Percentiles rank a stretch among this genome's conserved stretches.
Evolutionary conservation across 805 yeast genomes (phyloP).

Genomic region (Wickerhamiella domercqiae): DNA sequence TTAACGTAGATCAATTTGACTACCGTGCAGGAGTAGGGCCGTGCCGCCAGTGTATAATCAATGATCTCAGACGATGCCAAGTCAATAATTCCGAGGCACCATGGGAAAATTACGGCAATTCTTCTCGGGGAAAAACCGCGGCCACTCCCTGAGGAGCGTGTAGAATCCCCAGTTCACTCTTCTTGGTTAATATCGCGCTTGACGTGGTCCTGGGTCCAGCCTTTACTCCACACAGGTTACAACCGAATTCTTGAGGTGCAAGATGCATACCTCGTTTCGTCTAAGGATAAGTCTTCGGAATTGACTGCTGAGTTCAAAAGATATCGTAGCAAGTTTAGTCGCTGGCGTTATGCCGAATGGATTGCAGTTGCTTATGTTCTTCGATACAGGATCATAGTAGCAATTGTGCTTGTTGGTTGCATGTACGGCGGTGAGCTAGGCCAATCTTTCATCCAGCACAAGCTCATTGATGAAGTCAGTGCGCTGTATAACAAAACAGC

Average conservation of each 20-base stretch:
- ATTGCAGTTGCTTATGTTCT: slow-evolving; percentile 15
- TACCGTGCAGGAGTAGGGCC: no score
- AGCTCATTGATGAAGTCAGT: slow-evolving; percentile 8
- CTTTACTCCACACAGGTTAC: slow-evolving; percentile 28
- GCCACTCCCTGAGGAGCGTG: slow-evolving; percentile 16
- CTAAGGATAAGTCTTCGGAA: slow-evolving; percentile 8
- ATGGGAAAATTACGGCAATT: no score
- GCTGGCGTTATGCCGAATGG: slow-evolving; percentile 12
- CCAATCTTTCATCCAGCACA: slow-evolving; percentile 15
- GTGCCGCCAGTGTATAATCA: no score
- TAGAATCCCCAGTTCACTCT: slow-evolving; percentile 10
- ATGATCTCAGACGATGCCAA: no score
- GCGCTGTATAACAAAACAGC: slow-evolving; percentile 11
- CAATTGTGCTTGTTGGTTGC: slow-evolving; percentile 3
- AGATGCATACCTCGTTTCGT: slow-evolving; percentile 14
- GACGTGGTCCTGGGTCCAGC: slow-evolving; percentile 41
- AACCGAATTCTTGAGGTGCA: slow-evolving; percentile 16
- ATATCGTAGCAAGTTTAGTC: slow-evolving; percentile 9
- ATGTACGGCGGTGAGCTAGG: slow-evolving; percentile 15
- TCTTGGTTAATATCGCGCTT: slow-evolving; percentile 29
- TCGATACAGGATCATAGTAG: slow-evolving; percentile 7
- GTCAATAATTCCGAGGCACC: no score
- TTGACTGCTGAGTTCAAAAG: slow-evolving; percentile 10
- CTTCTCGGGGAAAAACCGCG: no score
- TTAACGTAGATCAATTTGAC: no score